Conservation (phyloP, 2,329 filamentous ascomycete species). For the Pseudopyrenochaeta lycopersici region DNA sequence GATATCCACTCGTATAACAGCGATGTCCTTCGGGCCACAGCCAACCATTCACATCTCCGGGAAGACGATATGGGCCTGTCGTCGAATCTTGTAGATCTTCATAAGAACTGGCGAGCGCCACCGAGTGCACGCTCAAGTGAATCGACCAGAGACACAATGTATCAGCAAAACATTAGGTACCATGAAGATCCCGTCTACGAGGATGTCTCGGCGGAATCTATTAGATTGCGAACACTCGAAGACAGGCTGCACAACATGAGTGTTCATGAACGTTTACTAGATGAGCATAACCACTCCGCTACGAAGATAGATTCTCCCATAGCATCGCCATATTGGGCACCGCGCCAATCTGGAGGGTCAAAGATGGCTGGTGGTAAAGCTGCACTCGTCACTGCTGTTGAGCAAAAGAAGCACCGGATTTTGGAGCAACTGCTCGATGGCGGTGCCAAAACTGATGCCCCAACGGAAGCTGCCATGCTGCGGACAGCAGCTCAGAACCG, state of each 20-base stretch:
- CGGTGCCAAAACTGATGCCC: slow-evolving; percentile 39
- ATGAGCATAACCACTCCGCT: slow-evolving; percentile 23
- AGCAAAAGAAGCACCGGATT: slow-evolving; percentile 71
- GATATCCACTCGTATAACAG: slow-evolving; percentile 20
- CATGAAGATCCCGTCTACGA: slow-evolving; percentile 35
- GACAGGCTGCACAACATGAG: slow-evolving; percentile 35
- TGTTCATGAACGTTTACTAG: slow-evolving; percentile 33
- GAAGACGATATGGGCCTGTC: slow-evolving; percentile 27
- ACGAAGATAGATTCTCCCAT: slow-evolving; percentile 28
- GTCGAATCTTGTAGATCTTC: slow-evolving; percentile 31
- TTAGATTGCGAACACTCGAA: slow-evolving; percentile 31
- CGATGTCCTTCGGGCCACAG: slow-evolving; percentile 11
- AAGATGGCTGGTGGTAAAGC: slow-evolving; percentile 45
- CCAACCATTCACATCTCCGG: slow-evolving; percentile 21
- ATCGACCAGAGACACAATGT: slow-evolving; percentile 39
- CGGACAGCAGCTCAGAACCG: slow-evolving; percentile 40
- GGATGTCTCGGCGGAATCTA: slow-evolving; percentile 30
- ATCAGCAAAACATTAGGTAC: slow-evolving; percentile 27
- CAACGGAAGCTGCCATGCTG: slow-evolving; percentile 43
- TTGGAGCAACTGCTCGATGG: slow-evolving; percentile 45
- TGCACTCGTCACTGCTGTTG: slow-evolving; percentile 62
- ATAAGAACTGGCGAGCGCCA: slow-evolving; percentile 41
- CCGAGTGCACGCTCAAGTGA: slow-evolving; percentile 38
- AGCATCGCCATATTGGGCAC: slow-evolving; percentile 22
- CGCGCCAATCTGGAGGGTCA: slow-evolving; percentile 32